Percentiles rank a stretch among this genome's conserved stretches.
Conservation (phyloP, 805 yeast species). For the Saturnispora zaruensis region DNA sequence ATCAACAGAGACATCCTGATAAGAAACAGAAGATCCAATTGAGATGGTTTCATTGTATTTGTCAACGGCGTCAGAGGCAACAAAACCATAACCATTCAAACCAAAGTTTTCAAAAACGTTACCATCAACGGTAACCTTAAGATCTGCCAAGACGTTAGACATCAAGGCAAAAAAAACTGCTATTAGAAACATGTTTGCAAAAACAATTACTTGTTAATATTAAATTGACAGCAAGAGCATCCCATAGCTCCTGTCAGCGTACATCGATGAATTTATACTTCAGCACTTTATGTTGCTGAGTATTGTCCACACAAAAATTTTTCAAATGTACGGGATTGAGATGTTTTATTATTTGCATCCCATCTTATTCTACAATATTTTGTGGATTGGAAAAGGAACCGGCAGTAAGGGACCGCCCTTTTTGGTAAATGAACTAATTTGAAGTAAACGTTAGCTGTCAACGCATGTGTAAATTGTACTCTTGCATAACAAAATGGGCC, state of each 20-base stretch:
- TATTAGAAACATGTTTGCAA: neutral
- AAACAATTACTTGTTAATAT: neutral
- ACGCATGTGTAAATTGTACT: neutral
- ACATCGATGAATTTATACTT: neutral
- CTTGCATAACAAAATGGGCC: neutral
- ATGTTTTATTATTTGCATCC: neutral
- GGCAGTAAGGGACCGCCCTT: neutral
- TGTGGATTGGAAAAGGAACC: neutral
- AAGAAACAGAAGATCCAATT: slow-evolving; percentile 26
- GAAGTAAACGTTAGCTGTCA: neutral
- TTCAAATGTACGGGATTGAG: neutral
- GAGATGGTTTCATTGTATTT: slow-evolving; percentile 27
- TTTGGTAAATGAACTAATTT: neutral
- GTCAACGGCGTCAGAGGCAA: slow-evolving; percentile 23
- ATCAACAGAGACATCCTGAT: slow-evolving; percentile 20
- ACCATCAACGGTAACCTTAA: slow-evolving; percentile 20
- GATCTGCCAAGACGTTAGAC: slow-evolving; percentile 10
- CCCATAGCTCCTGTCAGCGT: neutral
- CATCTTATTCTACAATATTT: neutral
- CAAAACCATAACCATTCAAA: slow-evolving; percentile 24
- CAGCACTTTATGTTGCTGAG: neutral
- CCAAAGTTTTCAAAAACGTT: slow-evolving; percentile 22
- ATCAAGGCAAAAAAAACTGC: slow-evolving; percentile 8
- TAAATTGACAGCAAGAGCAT: neutral
- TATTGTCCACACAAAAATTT: neutral